phyloP scores from a whole-genome alignment of 2,329 filamentous ascomycete species.

The Alternaria alternata region DNA sequence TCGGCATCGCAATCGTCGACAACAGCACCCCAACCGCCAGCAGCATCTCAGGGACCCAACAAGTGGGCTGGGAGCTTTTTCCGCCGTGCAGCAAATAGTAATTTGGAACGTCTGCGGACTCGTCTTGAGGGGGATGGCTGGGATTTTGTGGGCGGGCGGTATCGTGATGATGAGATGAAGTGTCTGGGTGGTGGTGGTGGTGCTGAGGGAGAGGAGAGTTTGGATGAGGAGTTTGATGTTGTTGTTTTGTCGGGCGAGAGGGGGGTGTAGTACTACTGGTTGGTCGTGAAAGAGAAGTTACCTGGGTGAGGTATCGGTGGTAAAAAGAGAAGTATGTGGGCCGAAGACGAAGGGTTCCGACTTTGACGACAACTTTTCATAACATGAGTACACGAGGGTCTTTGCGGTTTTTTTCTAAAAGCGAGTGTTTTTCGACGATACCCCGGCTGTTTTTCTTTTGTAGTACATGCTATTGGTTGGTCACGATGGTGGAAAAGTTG shows the following conservation, averaged over 20 bases:
- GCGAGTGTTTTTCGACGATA: too few relatives aligned
- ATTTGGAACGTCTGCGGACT: constrained; percentile 39
- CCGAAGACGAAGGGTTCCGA: too few relatives aligned
- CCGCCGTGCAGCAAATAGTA: constrained; percentile 37
- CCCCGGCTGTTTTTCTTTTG: too few relatives aligned
- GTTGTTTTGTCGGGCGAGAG: not conserved
- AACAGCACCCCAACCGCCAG: not conserved
- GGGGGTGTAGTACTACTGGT: not conserved
- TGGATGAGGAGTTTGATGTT: constrained; percentile 49
- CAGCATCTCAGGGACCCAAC: not conserved
- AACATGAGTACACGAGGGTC: too few relatives aligned
- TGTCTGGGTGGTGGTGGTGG: constrained; percentile 20
- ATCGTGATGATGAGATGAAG: constrained; percentile 29
- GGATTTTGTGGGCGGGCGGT: constrained; percentile 44
- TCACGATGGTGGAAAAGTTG: too few relatives aligned
- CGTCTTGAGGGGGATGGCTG: constrained; percentile 46
- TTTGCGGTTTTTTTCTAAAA: too few relatives aligned
- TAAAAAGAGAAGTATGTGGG: too few relatives aligned
- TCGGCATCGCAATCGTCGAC: not conserved
- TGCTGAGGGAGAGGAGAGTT: constrained; percentile 33
- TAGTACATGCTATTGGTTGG: too few relatives aligned
- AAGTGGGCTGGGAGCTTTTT: constrained; percentile 30
- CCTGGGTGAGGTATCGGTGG: too few relatives aligned
- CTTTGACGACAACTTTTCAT: too few relatives aligned
- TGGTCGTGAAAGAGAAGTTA: too few relatives aligned